Base-by-base conservation (phyloP, 148 eudicot genomes). In the Silene latifolia region DNA sequence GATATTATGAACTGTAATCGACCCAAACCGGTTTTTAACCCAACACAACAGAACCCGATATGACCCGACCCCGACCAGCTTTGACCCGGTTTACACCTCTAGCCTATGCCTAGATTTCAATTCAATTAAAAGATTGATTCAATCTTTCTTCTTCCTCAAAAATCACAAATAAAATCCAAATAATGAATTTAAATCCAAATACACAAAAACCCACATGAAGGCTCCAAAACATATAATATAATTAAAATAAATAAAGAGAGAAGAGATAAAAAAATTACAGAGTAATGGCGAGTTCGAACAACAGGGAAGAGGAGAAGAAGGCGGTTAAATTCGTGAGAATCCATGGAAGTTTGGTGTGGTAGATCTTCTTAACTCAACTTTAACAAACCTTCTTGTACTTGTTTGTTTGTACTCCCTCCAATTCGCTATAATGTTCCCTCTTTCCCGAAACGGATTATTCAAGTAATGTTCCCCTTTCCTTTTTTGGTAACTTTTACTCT, bases 251-350 rank as follows among this genome's bases (percentile, higher is more conserved):
- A n/a, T n/a, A n/a, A n/a, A n/a, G n/a, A n/a, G n/a, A n/a, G n/a
- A n/a, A n/a, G n/a, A n/a, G n/a, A n/a, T n/a, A n/a, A n/a, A n/a
- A 32, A 32, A 32, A 59, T 20, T 87, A 92, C 97, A 70, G 63
- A 78, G 79, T 80, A 90, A 83, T 92, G 87, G 29, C 84, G 90
- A 66, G 85, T 47, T 73, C 97, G 88, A 27, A 90, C 88, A 57
- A 90, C 75, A 1, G 97, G 95, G 77, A 92, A 92, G 71, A 88
- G 89, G 25, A 75, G 72, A 53, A 92, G 88, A 32, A 87, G 72
- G 67, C 90, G 89, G 65, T 79, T 82, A 77, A 92, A 92, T 83
- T 92, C 97, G 61, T 5, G 23, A 51, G 85, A 87, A 67, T 92
- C 94, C 97, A 92, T 91, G 4, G 17, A 32, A 35, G 18, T 56